A percentile compares a stretch with the other conserved stretches of the same genome.
Conservation (phyloP, 2,329 filamentous ascomycete species). For the Nemania abortiva region DNA sequence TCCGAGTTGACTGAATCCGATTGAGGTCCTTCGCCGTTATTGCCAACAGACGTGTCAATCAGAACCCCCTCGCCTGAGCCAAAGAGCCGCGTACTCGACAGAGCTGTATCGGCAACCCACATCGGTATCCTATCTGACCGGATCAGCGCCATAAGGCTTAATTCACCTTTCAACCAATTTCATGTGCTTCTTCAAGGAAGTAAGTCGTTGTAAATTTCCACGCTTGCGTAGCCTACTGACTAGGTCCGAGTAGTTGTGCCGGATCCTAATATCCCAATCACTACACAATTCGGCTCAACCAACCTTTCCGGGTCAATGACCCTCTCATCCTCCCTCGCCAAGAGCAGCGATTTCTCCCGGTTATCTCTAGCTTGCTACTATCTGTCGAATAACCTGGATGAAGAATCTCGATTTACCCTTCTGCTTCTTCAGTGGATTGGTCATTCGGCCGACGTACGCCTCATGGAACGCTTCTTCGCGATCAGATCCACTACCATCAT, state of each 20-base stretch:
- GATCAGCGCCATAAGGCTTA: background rate
- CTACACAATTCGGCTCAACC: background rate
- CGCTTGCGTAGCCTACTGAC: background rate
- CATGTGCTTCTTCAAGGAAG: background rate
- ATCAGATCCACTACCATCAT: background rate
- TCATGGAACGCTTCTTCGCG: background rate
- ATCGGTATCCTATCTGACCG: background rate
- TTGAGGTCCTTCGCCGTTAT: background rate
- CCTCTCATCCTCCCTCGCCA: background rate
- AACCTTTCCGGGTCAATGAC: background rate
- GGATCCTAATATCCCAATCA: background rate
- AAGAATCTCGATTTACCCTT: background rate
- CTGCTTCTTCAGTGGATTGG: constrained; percentile 2
- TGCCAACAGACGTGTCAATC: background rate
- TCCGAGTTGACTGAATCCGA: background rate
- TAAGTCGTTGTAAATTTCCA: background rate
- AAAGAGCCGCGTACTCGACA: background rate
- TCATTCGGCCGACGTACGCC: background rate
- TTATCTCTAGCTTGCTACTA: background rate
- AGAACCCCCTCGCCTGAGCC: constrained; percentile 5
- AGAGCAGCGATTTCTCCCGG: background rate
- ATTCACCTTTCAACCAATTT: background rate
- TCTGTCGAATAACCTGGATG: background rate
- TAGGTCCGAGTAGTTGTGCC: background rate
- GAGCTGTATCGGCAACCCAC: too few species aligned